Evolutionary conservation across 2,329 filamentous ascomycete species (phyloP), one percentile per base, ranked within the genome.

Genomic region (Penicillium sp.): DNA sequence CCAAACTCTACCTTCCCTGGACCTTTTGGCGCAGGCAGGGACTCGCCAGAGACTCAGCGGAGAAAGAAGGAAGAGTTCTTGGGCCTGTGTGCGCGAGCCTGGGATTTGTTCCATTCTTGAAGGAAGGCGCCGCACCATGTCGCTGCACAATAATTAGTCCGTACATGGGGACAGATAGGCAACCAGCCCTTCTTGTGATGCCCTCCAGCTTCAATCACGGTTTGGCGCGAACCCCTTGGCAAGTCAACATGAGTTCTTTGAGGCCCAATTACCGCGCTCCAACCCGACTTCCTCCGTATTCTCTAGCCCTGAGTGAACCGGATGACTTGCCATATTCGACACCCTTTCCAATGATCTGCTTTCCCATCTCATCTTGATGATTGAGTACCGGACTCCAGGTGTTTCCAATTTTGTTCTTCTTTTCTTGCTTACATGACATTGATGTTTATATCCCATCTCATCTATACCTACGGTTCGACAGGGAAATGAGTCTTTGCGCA

Each of bases 31-130:
- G 90, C 90, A 57, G 91, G 90, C 39, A 83, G 91, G 62, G 92
- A 95, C 71, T 93, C 88, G 66, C 92, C 91, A 7, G 92, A 95
- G 68, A 91, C 88, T 5, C 89, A 91, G 74, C 84, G 86, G 68
- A 88, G 86, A 71, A 98, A 98, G 86, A 92, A 92, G 73, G 92
- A 96, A 45, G 92, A 96, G 75, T 99, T 99, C 72, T 81, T 99
- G 64, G 82, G 85, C 57, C 80, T 98, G 52, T 97, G 94, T 74
- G 88, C 91, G 67, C 84, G 91, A 71, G 95, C 95, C 8, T 99
- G 95, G 95, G 95, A 99, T 79, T 78, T 99, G 31, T 96, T 98
- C 78, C 95, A 98, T 81, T 96, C 92, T 63, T 97, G 79, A 86
- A 49, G 10, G 25, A 25, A 12, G n/a, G 39, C 41, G 6, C n/a